Base-by-base conservation (phyloP, 345 rosid genomes). In the Salix udensis region DNA sequence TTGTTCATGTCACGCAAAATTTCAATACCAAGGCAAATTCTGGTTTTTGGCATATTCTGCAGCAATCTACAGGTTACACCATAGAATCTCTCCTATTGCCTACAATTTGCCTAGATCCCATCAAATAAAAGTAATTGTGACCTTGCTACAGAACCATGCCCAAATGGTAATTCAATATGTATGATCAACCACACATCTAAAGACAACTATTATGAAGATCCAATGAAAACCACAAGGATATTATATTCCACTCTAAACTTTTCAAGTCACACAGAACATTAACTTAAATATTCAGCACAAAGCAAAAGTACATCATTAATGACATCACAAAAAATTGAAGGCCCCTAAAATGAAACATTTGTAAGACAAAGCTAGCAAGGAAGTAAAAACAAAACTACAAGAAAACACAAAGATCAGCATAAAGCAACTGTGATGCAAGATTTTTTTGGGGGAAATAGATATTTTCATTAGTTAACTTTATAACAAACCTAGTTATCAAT, bases 151-250 rank as follows among this genome's bases (percentile, higher is more conserved):
- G 34, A 46, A 44, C 31, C 48, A 21, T 14, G 14, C 44, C 58
- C 28, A 69, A 44, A 28, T 1, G 4, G 71, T 40, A 36, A 37
- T 34, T 68, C 6, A 16, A 18, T 37, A 44, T 9, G 23, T 26
- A 68, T 68, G 48, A 36, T 69, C 48, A 69, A 44, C 72, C 58
- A 69, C 18, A 44, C 44, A 69, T 68, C 37, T 2, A 40, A 69
- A n/a, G 28, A 68, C 16, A 70, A 70, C 14, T 11, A 13, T 31
- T 16, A 6, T 12, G 30, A 26, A 12, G 62, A 50, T 34, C 16
- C 60, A 31, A 71, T 30, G 15, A 71, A 50, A 18, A 50, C 61
- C 42, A 46, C 8, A 46, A 19, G 53, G n/a, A 7, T 6, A 31
- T 26, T 23, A 69, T 15, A n/a, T 24, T 58, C 62, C 28, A n/a